Percentiles rank a stretch among this genome's conserved stretches.
These are phyloP conservation scores for Ilex aquifolium DNA, from an alignment of 257 asterid species.

Conservation along the genomic window DNA sequence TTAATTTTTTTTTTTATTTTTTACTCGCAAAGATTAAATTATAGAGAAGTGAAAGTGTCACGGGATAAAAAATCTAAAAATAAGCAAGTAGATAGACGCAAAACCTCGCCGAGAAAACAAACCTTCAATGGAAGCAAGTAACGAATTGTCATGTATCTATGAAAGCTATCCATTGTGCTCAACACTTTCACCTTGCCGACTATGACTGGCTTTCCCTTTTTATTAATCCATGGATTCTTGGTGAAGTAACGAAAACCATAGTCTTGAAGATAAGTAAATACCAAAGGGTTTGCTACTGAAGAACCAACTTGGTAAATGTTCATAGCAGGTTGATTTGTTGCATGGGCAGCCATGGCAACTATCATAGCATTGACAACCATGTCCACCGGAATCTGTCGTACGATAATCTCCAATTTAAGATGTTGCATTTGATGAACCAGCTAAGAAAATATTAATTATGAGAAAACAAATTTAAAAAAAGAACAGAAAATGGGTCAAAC, in stretches of 20 bases:
- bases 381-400: slow-evolving; percentile 18
- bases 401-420: background rate
- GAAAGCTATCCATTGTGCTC: slow-evolving; percentile 26
- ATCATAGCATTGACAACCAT: slow-evolving; percentile 22
- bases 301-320: slow-evolving; percentile 21
- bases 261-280: slow-evolving; percentile 8
- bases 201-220: slow-evolving; percentile 28
- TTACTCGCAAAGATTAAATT: no score
- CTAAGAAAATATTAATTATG: background rate
- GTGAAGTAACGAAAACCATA: slow-evolving; percentile 12
- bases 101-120: background rate
- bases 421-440: background rate
- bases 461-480: background rate
- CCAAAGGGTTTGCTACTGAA: slow-evolving; percentile 11
- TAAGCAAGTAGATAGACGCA: no score
- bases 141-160: slow-evolving; percentile 26
- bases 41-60: no score
- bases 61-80: no score
- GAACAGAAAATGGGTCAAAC: background rate
- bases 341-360: slow-evolving; percentile 20
- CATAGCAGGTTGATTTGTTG: slow-evolving; percentile 14
- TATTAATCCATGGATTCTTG: slow-evolving; percentile 22
- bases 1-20: no score
- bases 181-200: slow-evolving; percentile 27
- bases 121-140: slow-evolving; percentile 33